Evolutionary conservation across 495 filamentous ascomycete genomes (phyloP), one percentile per base, ranked within the genome.

Genomic region (Hypoxylon fragiforme): DNA sequence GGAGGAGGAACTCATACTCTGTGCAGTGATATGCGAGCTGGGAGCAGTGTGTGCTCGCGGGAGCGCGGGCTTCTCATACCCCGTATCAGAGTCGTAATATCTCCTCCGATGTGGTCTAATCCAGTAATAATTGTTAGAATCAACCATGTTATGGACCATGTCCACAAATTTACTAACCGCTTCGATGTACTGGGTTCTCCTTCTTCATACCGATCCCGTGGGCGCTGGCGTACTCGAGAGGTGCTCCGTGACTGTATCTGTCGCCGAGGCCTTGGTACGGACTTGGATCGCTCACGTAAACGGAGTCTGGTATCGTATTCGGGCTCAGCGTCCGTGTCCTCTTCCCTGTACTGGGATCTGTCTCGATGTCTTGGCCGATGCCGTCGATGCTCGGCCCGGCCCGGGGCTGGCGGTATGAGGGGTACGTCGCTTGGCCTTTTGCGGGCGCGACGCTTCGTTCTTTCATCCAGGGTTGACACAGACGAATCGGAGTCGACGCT

Each of bases 401-500:
- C 48, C 32, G 65, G 52, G 32, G 54, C 50, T 11, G 54, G 41
- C 34, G 49, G 31, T 24, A 59, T 14, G 26, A n/a, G n/a, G n/a
- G 44, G 50, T 11, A 50, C 59, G 26, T 57, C 46, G 21, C 57
- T 49, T 31, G 36, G 56, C 30, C 57, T 44, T 34, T 41, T 59
- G 34, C 57, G 60, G 28, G 51, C 36, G 31, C 50, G 60, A 26
- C 60, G 53, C 31, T 50, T 54, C 36, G 9, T 41, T 37, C 61
- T 63, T 19, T 72, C 69, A 11, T 74, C 73, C 15, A 66, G 60
- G 12, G 68, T 71, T 37, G 67, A 71, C 15, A 54, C 47, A 16
- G 73, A 68, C 13, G 66, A 66, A 22, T 76, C 73, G 5, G 71
- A 67, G 28, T 73, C 70, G 41, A 62, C 66, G n/a, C 65, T 63